phyloP scores from a whole-genome alignment of 768 basidiomycete species.

The Boletales sp. region DNA sequence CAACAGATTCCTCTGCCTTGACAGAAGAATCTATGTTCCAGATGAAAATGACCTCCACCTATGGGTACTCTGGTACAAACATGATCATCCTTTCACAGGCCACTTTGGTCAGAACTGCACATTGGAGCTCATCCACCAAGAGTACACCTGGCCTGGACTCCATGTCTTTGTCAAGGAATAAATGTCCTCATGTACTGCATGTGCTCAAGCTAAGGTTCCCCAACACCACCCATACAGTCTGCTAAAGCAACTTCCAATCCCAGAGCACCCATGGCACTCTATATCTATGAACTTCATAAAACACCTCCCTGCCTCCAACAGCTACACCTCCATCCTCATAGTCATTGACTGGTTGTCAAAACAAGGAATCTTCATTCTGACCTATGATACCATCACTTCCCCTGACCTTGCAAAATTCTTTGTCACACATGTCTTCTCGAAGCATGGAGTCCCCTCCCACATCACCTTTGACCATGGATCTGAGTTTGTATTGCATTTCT shows the following conservation, averaged over 20 bases:
- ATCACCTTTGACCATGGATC: not conserved
- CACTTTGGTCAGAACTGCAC: not conserved
- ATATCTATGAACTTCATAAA: constrained; percentile 4
- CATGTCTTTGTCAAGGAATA: not conserved
- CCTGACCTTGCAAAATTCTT: not conserved
- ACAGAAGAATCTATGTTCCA: not conserved
- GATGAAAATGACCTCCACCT: not conserved
- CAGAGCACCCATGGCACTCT: not conserved
- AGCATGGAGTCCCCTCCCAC: not conserved
- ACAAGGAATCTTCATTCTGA: not conserved
- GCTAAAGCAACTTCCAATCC: not conserved
- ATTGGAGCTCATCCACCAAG: not conserved
- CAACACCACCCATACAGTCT: not conserved
- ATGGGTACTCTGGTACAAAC: not conserved
- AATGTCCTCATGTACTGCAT: not conserved
- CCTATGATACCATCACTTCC: not conserved
- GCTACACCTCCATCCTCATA: not conserved
- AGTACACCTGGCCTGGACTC: not conserved
- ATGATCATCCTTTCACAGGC: not conserved
- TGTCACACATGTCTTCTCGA: not conserved
- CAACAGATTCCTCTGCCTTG: not conserved
- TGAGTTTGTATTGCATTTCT: not conserved
- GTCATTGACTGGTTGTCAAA: not conserved
- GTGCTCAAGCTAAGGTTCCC: not conserved
- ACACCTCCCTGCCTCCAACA: not conserved